Evolutionary conservation across 2,329 filamentous ascomycete genomes (phyloP).

Genomic region (Penicillium oxalicum): DNA sequence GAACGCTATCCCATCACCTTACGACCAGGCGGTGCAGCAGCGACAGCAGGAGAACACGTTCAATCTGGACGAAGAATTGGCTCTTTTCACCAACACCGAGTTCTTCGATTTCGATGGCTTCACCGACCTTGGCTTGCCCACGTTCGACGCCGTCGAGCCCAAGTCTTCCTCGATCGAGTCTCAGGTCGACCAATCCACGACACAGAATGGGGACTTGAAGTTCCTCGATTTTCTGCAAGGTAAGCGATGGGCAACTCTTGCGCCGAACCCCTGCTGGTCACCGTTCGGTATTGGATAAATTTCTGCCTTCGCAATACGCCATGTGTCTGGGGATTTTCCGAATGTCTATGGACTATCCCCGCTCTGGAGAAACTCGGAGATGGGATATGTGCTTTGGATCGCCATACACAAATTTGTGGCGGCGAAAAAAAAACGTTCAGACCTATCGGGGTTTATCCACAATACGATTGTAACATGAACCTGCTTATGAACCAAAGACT

Average conservation of each 20-base stretch:
- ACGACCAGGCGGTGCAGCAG: constrained; percentile 55
- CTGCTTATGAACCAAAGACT: constrained; percentile 3
- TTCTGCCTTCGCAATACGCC: no score
- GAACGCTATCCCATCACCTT: constrained; percentile 63
- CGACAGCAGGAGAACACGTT: constrained; percentile 56
- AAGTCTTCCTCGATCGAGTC: constrained; percentile 21
- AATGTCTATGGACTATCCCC: no score
- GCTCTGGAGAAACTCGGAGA: no score
- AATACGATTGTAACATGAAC: not conserved
- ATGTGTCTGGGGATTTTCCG: constrained; percentile 2
- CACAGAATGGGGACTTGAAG: constrained; percentile 32
- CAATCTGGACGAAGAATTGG: constrained; percentile 64
- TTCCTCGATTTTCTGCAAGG: constrained; percentile 40
- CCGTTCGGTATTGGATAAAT: constrained; percentile 7
- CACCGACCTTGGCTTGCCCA: constrained; percentile 28
- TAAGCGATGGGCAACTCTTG: constrained; percentile 28
- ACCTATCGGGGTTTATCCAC: constrained; percentile 9
- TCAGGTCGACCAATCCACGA: constrained; percentile 9
- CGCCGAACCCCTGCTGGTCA: constrained; percentile 6
- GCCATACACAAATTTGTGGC: not conserved
- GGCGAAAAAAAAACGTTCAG: not conserved
- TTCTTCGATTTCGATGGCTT: constrained; percentile 69
- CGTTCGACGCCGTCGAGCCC: constrained; percentile 30
- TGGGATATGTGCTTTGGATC: no score
- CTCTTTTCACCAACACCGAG: constrained; percentile 74